These are phyloP conservation scores for Mortierella sp. DNA, from an alignment of 371 early-diverging fungal species.

Conservation along the genomic window DNA sequence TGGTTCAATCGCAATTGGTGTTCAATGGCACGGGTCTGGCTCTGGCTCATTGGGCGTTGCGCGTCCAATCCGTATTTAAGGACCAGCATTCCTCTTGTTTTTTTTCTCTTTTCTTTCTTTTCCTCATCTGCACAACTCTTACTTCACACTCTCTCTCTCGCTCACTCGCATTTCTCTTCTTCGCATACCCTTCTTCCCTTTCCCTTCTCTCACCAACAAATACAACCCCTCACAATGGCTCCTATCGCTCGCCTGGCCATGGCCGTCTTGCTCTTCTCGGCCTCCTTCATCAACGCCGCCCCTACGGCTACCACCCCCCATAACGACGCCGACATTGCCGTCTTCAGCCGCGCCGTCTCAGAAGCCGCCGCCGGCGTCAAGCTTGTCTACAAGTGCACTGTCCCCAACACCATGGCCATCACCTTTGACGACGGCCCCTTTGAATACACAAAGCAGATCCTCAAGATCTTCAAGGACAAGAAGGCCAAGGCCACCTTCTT, in stretches of 20 bases:
- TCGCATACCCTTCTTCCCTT: not conserved
- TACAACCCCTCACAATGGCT: slow-evolving; percentile 27
- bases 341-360: slow-evolving; percentile 3
- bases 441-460: slow-evolving; percentile 52
- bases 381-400: slow-evolving; percentile 44
- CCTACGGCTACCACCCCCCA: not conserved
- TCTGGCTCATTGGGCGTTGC: not conserved
- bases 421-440: slow-evolving; percentile 72
- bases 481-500: slow-evolving; percentile 69
- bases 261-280: slow-evolving; percentile 28
- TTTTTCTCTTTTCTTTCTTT: not conserved
- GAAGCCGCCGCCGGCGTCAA: slow-evolving; percentile 14
- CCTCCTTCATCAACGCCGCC: slow-evolving; percentile 27
- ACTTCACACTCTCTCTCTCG: not conserved
- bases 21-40: not conserved
- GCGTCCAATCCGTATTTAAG: not conserved
- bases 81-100: not conserved
- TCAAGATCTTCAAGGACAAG: slow-evolving; percentile 53
- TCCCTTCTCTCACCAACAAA: not conserved
- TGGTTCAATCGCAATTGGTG: not conserved
- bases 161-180: not conserved
- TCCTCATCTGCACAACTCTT: slow-evolving; percentile 9
- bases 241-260: slow-evolving; percentile 40
- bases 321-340: not conserved
- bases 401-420: slow-evolving; percentile 63